Evolutionary conservation across 2,329 filamentous ascomycete species (phyloP), one percentile per base, ranked within the genome.

Genomic region (Knufia fluminis): DNA sequence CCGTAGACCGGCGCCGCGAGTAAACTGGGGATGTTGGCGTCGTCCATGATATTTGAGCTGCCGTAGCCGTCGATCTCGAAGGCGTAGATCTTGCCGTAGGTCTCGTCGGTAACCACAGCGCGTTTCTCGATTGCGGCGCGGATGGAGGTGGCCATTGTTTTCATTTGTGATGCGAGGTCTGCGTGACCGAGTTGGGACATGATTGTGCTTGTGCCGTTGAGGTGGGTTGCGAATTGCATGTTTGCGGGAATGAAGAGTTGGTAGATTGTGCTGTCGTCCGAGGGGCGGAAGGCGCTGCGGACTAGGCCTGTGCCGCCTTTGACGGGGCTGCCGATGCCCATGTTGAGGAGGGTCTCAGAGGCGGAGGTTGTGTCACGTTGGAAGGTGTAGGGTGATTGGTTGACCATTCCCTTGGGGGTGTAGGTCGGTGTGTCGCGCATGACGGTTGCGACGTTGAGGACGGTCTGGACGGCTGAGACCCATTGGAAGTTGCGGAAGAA

Each of bases 211-310:
- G 85, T 81, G 35, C 85, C 81, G 56, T 82, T 78, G 24, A 97
- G 73, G 66, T 97, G 88, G 1, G 89, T 85, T 2, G 88, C 82
- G 76, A 97, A 94, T 82, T 94, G 90, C 22, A 91, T 90, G 62
- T 98, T 98, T 33, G 87, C 83, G 0, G 92, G 92, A 56, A 97
- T 94, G 64, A 94, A 87, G 71, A 88, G 97, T 38, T 89, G 89
- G 2, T 96, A 73, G 35, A 92, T 95, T 0, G 88, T 94, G 2
- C 91, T 86, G 65, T 98, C 92, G 60, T 98, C 92, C 57, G 86
- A 94, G 2, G 92, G 92, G 1, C 92, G 79, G 69, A 97, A 97
- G 0, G 91, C 90, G 39, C 87, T 94, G 51, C 92, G 80, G 42
- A 97, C 77, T 1, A 98, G 76, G 0, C 88, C 88, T 0, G 91